These are phyloP conservation scores for Taphrina flavorubra DNA, from an alignment of 1,139 yeast species.

Conservation along the genomic window DNA sequence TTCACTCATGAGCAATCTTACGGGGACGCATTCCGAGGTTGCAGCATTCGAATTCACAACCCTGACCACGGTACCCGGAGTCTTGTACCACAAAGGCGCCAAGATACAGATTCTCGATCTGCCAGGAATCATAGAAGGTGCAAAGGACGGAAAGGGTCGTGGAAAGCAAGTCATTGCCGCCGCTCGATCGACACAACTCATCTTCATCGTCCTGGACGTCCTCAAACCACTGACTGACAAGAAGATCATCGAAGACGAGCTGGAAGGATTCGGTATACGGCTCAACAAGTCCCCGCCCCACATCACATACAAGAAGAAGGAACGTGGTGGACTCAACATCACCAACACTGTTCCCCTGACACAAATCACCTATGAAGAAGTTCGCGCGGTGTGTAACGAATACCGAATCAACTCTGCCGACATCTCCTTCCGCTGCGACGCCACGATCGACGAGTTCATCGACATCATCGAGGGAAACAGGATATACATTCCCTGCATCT, in stretches of 20 bases:
- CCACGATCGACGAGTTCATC: constrained; percentile 68
- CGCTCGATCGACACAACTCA: constrained; percentile 91
- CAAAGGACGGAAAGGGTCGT: constrained; percentile 98
- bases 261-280: constrained; percentile 97
- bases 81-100: constrained; percentile 93
- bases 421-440: constrained; percentile 94
- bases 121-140: constrained; percentile 99
- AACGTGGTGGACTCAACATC: constrained; percentile 91
- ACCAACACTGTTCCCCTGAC: constrained; percentile 93
- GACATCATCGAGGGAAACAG: constrained; percentile 78
- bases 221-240: constrained; percentile 95
- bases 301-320: constrained; percentile 86
- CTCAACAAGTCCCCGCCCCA: constrained; percentile 88
- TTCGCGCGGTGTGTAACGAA: constrained; percentile 93
- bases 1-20: constrained; percentile 80
- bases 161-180: constrained; percentile 99
- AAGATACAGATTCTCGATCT: constrained; percentile 96
- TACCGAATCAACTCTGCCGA: constrained; percentile 96
- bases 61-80: constrained; percentile 95
- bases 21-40: constrained; percentile 95
- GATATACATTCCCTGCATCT: constrained; percentile 91
- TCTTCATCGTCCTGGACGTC: constrained; percentile 92
- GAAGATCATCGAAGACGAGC: constrained; percentile 87
- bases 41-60: constrained; percentile 79
- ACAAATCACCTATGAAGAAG: constrained; percentile 87